A percentile compares a stretch with the other conserved stretches of the same genome.
These are phyloP conservation scores for Yamadazyma sp. DNA, from an alignment of 805 yeast species.

Conservation along the genomic window DNA sequence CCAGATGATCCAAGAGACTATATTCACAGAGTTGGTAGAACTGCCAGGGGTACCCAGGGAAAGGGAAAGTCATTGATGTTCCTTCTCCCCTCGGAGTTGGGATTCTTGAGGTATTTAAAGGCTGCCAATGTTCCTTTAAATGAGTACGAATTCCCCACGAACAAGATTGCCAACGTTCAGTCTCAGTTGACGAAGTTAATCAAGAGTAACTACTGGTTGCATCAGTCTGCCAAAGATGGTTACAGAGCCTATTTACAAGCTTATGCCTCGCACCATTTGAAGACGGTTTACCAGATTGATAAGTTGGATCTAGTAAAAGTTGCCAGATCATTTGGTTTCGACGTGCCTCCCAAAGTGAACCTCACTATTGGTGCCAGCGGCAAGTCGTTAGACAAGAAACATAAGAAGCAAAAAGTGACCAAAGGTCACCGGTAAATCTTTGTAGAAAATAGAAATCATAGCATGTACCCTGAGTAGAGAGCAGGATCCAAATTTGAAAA, in stretches of 20 bases:
- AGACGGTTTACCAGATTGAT: slow-evolving; percentile 95
- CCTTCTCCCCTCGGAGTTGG: slow-evolving; percentile 89
- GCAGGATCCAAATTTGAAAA: too few species aligned
- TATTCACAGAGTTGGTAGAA: slow-evolving; percentile 98
- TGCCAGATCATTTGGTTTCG: slow-evolving; percentile 93
- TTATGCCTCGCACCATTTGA: slow-evolving; percentile 92
- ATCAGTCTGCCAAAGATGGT: slow-evolving; percentile 96
- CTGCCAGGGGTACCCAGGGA: slow-evolving; percentile 90
- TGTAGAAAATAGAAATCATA: slow-evolving; percentile 1
- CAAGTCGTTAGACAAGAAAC: slow-evolving; percentile 52
- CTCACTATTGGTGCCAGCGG: slow-evolving; percentile 94
- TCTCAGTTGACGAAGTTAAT: slow-evolving; percentile 88
- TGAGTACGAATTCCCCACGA: slow-evolving; percentile 94
- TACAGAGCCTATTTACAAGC: slow-evolving; percentile 96
- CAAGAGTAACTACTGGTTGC: slow-evolving; percentile 88
- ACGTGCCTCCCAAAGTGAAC: slow-evolving; percentile 94
- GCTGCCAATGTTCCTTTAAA: slow-evolving; percentile 97
- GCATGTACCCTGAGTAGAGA: too few species aligned
- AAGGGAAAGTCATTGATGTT: slow-evolving; percentile 95
- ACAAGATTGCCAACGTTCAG: slow-evolving; percentile 95
- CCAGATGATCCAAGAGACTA: slow-evolving; percentile 99
- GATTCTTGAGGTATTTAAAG: slow-evolving; percentile 89
- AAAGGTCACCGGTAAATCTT: slow-evolving; percentile 23
- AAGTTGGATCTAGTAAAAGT: slow-evolving; percentile 91
- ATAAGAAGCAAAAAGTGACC: slow-evolving; percentile 37